Conservation (phyloP, 2,329 filamentous ascomycete species). For the Stagonosporopsis vannaccii region DNA sequence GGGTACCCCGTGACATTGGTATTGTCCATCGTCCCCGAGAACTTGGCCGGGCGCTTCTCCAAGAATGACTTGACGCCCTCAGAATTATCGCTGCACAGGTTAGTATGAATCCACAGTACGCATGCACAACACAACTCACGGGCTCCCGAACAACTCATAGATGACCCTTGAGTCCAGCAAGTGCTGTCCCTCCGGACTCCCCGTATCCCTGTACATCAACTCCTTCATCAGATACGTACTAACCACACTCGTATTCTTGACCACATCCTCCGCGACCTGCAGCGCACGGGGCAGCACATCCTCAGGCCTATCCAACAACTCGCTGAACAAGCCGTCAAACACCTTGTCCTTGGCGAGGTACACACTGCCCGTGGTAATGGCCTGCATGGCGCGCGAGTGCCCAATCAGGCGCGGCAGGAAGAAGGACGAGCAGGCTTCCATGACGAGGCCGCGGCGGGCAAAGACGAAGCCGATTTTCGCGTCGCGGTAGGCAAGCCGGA, state of each 20-base stretch:
- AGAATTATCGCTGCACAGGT: constrained; percentile 62
- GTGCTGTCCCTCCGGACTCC: constrained; percentile 72
- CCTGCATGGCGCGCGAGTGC: constrained; percentile 66
- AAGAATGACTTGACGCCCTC: constrained; percentile 75
- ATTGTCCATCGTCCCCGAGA: constrained; percentile 66
- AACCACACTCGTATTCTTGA: constrained; percentile 69
- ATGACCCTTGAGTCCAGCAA: constrained; percentile 72
- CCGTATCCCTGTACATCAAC: constrained; percentile 68
- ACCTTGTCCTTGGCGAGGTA: constrained; percentile 61
- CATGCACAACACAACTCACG: constrained; percentile 31
- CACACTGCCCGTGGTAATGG: constrained; percentile 71
- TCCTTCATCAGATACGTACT: constrained; percentile 73
- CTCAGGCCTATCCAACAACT: constrained; percentile 65
- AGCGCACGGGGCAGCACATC: constrained; percentile 71
- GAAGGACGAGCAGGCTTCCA: constrained; percentile 75
- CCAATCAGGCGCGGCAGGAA: constrained; percentile 77
- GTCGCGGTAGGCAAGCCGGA: constrained; percentile 60
- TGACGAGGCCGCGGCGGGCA: constrained; percentile 70
- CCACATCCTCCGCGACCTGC: constrained; percentile 71
- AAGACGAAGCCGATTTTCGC: constrained; percentile 80
- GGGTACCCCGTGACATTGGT: constrained; percentile 68
- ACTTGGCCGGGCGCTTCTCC: constrained; percentile 70
- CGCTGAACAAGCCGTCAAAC: constrained; percentile 69
- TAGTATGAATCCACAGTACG: neutral
- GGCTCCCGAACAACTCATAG: constrained; percentile 64